Evolutionary conservation across 192 early-diverging fungal species (phyloP).

Genomic region (Glomus cerebriforme): DNA sequence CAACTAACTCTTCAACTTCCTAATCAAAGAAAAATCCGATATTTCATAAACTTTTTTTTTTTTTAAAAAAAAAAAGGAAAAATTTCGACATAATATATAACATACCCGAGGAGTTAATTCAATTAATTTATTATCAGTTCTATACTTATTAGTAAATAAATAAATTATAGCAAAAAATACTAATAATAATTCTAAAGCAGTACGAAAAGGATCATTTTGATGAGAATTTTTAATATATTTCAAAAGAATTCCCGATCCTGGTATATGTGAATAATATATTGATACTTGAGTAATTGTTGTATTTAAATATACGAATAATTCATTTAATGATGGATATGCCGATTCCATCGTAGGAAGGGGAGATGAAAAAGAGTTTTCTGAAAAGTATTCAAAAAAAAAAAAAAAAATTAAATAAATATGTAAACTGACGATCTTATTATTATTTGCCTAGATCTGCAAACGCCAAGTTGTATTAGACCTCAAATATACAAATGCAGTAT

Average conservation of each 20-base stretch:
- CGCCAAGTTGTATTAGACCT: too few species aligned
- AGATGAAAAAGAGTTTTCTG: too few species aligned
- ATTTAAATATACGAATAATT: constrained; percentile 28
- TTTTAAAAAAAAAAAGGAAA: too few species aligned
- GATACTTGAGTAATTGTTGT: constrained; percentile 24
- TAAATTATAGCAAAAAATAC: constrained; percentile 90
- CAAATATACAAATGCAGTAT: too few species aligned
- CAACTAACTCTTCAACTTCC: constrained; percentile 93
- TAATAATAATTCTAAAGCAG: constrained; percentile 79
- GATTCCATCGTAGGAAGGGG: not conserved
- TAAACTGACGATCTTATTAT: too few species aligned
- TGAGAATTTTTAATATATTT: constrained; percentile 87
- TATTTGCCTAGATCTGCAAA: too few species aligned
- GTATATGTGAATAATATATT: constrained; percentile 37
- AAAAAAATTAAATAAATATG: too few species aligned
- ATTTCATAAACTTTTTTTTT: too few species aligned
- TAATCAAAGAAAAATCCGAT: too few species aligned
- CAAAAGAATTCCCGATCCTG: constrained; percentile 75
- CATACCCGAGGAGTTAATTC: constrained; percentile 78
- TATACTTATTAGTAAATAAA: constrained; percentile 79
- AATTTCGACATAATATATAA: not conserved
- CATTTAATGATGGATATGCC: constrained; percentile 18
- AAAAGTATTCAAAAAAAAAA: too few species aligned
- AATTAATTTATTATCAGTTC: constrained; percentile 71
- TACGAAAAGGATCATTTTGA: constrained; percentile 92